Evolutionary conservation across 2,329 filamentous ascomycete species (phyloP).

Genomic region (Pezicula carpinea): DNA sequence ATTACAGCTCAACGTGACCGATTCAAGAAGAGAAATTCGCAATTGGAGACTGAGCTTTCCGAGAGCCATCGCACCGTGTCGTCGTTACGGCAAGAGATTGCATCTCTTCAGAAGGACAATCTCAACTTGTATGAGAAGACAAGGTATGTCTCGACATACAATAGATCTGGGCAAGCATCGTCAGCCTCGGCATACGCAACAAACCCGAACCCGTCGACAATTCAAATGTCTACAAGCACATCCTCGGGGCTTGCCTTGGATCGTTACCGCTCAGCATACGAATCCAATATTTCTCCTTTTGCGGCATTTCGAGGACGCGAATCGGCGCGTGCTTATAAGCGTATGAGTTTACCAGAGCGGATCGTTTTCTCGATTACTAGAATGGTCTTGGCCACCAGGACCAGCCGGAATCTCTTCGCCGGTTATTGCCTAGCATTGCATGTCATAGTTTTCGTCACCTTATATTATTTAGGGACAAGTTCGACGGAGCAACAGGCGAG

Average conservation of each 20-base stretch:
- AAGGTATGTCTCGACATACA: conserved; percentile 92
- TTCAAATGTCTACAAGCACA: conserved; percentile 55
- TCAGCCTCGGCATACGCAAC: conserved; percentile 61
- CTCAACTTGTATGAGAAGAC: conserved; percentile 96
- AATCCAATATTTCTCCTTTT: conserved; percentile 92
- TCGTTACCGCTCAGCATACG: conserved; percentile 87
- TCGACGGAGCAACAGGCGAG: conserved; percentile 51
- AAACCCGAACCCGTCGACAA: conserved; percentile 72
- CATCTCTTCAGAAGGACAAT: conserved; percentile 92
- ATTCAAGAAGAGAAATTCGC: conserved; percentile 92
- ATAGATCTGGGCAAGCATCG: conserved; percentile 58
- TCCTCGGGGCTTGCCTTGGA: conserved; percentile 67
- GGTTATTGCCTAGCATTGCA: conserved; percentile 87
- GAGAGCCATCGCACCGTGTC: conserved; percentile 79
- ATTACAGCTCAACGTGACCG: conserved; percentile 95
- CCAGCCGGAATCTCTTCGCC: conserved; percentile 90
- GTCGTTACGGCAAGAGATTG: conserved; percentile 82
- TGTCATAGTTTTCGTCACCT: conserved; percentile 76
- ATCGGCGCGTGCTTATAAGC: conserved; percentile 81
- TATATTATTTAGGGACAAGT: conserved; percentile 76
- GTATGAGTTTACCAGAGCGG: conserved; percentile 88
- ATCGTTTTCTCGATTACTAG: conserved; percentile 86
- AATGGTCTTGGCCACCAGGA: conserved; percentile 84
- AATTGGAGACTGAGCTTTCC: conserved; percentile 86
- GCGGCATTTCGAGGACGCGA: conserved; percentile 94